A percentile compares a stretch with the other conserved stretches of the same genome.
Conservation (phyloP, 192 early-diverging fungal species). For the Gonapodya prolifera region DNA sequence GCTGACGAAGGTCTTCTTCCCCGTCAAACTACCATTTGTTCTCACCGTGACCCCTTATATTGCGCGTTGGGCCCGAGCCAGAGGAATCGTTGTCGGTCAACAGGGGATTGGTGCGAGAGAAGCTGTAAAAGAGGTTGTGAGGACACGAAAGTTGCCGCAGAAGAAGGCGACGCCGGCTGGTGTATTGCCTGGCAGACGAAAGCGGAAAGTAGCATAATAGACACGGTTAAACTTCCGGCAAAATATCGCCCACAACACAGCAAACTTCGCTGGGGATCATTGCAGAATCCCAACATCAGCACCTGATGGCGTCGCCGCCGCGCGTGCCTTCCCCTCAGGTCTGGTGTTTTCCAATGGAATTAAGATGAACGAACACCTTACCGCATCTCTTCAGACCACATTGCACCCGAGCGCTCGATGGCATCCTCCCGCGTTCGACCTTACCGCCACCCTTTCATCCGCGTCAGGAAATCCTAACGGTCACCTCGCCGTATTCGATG, state of each 20-base stretch:
- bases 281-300: too few relatives aligned
- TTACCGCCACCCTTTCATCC: background rate
- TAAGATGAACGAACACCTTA: background rate
- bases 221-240: too few relatives aligned
- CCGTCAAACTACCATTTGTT: background rate
- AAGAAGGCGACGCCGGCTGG: background rate
- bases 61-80: background rate
- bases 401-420: background rate
- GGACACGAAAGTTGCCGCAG: background rate
- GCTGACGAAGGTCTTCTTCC: background rate
- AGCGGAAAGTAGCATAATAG: background rate
- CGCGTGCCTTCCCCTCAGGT: background rate
- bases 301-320: background rate
- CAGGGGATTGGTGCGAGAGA: background rate
- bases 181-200: background rate
- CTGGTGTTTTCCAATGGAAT: background rate
- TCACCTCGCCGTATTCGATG: background rate
- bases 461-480: background rate
- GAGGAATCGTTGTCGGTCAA: background rate
- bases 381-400: background rate
- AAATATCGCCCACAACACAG: too few relatives aligned
- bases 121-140: background rate
- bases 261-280: too few relatives aligned
- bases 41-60: background rate
- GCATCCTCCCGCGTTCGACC: background rate